Evolutionary conservation across 1,284 basidiomycete genomes (phyloP), one percentile per base, ranked within the genome.

Genomic region (Agaricales sp.): DNA sequence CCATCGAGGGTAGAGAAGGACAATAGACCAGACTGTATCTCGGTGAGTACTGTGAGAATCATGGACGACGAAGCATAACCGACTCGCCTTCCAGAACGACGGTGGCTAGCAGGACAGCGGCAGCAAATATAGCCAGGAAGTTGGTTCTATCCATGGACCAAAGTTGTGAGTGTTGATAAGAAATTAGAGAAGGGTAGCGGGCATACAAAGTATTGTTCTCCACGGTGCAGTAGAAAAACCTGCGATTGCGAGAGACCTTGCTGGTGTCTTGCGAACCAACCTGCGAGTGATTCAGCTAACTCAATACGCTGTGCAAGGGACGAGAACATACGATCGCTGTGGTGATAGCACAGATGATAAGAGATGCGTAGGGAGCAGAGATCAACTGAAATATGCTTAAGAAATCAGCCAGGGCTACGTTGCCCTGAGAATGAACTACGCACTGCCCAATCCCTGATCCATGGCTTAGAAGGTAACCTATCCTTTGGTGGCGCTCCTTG

Each of bases 191-290:
- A 23, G 11, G 16, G 2, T 20, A 14, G 2, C 1, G 43, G 1
- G 54, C 68, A 53, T 56, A 74, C 73, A 74, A 54, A 12, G 59
- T 50, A 3, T 57, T 35, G 11, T 58, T 63, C n/a, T 68, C 54
- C 6, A 75, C 63, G 3, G 72, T 74, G 53, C 74, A 75, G 54
- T 75, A 75, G 55, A 75, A 74, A 53, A 72, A 72, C 2, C 72
- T 67, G 16, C 73, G 64, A 54, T 61, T 63, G n/a, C 73, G 67
- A 18, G 70, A 70, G 13, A 75, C 63, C 2, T 54, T 59, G 1
- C 51, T 50, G 4, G 68, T 67, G 46, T 69, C 57, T n/a, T 52
- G 55, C 2, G 64, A 61, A 1, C 71, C 73, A 47, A 71, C 58
- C 73, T 73, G 50, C 3, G 43, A 21, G 16, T 3, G n/a, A n/a